Evolutionary conservation across 345 rosid species (phyloP), one percentile per base, ranked within the genome.

Genomic region (Citrus reticulata): DNA sequence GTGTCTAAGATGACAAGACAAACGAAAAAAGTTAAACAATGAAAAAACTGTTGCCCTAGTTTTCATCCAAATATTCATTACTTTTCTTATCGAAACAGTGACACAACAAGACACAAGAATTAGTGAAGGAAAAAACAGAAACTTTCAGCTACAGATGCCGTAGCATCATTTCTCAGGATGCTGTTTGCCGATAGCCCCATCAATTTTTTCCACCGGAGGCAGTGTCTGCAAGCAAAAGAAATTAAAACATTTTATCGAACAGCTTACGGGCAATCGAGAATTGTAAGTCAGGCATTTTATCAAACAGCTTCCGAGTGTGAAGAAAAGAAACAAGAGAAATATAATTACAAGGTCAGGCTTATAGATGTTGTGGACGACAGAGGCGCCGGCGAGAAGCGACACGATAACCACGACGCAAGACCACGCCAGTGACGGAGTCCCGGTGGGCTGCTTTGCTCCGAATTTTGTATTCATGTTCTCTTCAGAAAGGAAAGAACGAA

Each of bases 341-440:
- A 46, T 27, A 32, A 27, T 82, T 93, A 90, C 93, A 40, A 91
- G 93, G 76, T 89, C 77, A 11, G 97, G 97, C 73, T 89, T 89
- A 83, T 88, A 85, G 57, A 93, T 74, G 82, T 88, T 90, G 87
- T 91, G 93, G 71, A 91, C 93, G 25, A 90, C 65, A 20, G 98
- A 92, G 68, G 95, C 93, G 29, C 98, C 98, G 11, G 86, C 85
- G 17, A 93, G 93, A 57, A 93, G 91, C 22, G 98, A 92, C 22
- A 74, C 87, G 67, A 93, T 65, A 72, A 90, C 92, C 65, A 86
- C 90, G 46, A 85, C 87, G 59, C 82, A 81, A 20, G 97, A 93
- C 91, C 77, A 76, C 8, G 84, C 91, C 17, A 91, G 78, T 27
- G 95, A 93, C 32, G 97, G 95, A 24, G 95, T 91, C 68, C 97